Conservation (phyloP, 192 early-diverging fungal species). For the Radiomyces spectabilis region DNA sequence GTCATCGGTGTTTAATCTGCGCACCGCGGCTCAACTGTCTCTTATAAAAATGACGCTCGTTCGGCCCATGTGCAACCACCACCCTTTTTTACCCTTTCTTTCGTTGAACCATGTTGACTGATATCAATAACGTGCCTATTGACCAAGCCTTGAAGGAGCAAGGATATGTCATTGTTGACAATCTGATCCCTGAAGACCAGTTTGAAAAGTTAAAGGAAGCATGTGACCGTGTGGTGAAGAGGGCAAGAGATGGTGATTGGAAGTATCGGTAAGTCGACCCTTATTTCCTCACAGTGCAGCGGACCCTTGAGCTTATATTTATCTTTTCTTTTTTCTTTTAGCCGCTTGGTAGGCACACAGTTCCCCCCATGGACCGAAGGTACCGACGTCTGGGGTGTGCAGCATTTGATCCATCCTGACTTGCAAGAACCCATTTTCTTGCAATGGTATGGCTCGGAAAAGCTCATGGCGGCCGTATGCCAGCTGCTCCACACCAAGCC, state of each 20-base stretch:
- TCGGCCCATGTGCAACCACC: too few species aligned
- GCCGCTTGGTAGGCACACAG: constrained; percentile 37
- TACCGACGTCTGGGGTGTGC: constrained; percentile 41
- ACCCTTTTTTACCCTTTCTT: too few species aligned
- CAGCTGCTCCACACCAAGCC: constrained; percentile 26
- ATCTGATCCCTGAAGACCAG: constrained; percentile 27
- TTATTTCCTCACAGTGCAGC: neutral
- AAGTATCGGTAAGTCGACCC: constrained; percentile 22
- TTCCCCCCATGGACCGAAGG: constrained; percentile 42
- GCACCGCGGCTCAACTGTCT: too few species aligned
- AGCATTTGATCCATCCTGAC: constrained; percentile 39
- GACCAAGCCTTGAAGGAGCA: constrained; percentile 22
- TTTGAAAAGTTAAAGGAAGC: constrained; percentile 27
- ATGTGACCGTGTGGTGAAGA: constrained; percentile 27
- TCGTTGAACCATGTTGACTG: too few species aligned
- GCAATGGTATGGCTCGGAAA: constrained; percentile 35
- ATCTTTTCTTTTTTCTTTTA: neutral
- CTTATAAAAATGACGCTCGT: too few species aligned
- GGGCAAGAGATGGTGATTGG: constrained; percentile 36
- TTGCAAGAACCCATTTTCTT: constrained; percentile 35
- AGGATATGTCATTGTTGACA: constrained; percentile 40
- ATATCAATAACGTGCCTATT: constrained; percentile 14
- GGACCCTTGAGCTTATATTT: too few species aligned
- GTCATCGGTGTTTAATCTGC: too few species aligned
- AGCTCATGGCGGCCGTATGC: constrained; percentile 30